phyloP scores from a whole-genome alignment of 495 filamentous ascomycete species.

The Penicillium herquei region DNA sequence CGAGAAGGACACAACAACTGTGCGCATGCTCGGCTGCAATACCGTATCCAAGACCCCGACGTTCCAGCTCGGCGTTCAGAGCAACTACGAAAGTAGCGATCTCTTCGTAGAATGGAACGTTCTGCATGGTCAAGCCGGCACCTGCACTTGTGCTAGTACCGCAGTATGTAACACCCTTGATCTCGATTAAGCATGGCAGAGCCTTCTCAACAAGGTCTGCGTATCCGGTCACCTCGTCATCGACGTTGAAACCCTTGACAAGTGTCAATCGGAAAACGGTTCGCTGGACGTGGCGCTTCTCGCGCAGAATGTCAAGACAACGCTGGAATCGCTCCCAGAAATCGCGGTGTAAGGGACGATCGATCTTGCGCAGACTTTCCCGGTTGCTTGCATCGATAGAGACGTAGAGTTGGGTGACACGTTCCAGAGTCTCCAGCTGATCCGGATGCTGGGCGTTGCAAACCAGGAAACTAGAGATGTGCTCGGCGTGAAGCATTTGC shows the following conservation, averaged over 20 bases:
- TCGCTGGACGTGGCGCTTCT: constrained; percentile 75
- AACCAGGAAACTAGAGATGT: constrained; percentile 90
- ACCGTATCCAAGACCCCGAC: constrained; percentile 74
- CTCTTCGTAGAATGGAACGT: constrained; percentile 93
- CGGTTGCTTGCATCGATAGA: constrained; percentile 90
- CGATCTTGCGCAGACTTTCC: constrained; percentile 83
- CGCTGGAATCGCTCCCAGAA: constrained; percentile 94
- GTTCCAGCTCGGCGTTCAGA: constrained; percentile 62
- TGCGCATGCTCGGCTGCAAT: constrained; percentile 94
- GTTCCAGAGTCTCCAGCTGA: constrained; percentile 74
- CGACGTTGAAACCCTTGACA: constrained; percentile 95
- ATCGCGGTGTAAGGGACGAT: constrained; percentile 88
- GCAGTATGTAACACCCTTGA: constrained; percentile 97
- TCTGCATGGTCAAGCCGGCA: constrained; percentile 88
- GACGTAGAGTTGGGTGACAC: constrained; percentile 93
- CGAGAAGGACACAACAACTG: constrained; percentile 87
- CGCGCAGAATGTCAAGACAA: constrained; percentile 85
- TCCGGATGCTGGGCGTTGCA: constrained; percentile 98
- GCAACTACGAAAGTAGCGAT: constrained; percentile 75
- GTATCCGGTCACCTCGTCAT: constrained; percentile 88
- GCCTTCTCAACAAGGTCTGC: constrained; percentile 82
- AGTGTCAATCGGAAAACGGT: constrained; percentile 95
- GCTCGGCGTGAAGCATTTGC: constrained; percentile 74
- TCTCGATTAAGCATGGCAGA: constrained; percentile 85
- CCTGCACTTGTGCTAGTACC: constrained; percentile 77